phyloP scores from a whole-genome alignment of 208 protist species.

The Acanthamoeba triangularis region DNA sequence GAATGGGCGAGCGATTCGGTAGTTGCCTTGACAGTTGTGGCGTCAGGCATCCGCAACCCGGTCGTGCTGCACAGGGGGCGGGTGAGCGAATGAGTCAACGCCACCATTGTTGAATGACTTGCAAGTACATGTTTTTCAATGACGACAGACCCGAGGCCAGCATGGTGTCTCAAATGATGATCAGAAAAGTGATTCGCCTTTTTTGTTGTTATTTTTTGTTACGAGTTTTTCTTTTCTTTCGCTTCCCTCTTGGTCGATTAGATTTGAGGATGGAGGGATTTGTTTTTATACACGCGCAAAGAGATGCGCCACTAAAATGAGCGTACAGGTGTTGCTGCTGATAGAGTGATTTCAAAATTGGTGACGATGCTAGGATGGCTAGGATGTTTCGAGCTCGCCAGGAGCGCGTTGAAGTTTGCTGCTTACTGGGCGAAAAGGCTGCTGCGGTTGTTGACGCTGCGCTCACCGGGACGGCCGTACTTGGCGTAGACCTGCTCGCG shows the following conservation, averaged over 20 bases:
- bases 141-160: not conserved
- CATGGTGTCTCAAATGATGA: not conserved
- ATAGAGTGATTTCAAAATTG: too few relatives aligned
- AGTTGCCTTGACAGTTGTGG: not conserved
- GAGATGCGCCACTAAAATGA: too few relatives aligned
- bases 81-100: not conserved
- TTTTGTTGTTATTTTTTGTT: not conserved
- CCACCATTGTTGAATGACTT: not conserved
- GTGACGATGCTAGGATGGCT: too few relatives aligned
- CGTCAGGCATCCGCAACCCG: not conserved
- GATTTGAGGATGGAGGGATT: too few relatives aligned
- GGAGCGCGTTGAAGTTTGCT: not conserved
- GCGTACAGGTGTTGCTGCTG: too few relatives aligned
- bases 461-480: constrained; percentile 66
- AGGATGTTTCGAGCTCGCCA: not conserved
- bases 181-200: too few relatives aligned
- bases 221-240: not conserved
- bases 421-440: constrained; percentile 72
- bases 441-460: constrained; percentile 44
- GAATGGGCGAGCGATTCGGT: constrained; percentile 33
- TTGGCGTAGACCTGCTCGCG: constrained; percentile 66
- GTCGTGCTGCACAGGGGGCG: not conserved
- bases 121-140: constrained; percentile 26
- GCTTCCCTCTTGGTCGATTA: too few relatives aligned
- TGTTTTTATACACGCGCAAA: too few relatives aligned